Percentiles rank a stretch among this genome's conserved stretches.
These are phyloP conservation scores for Alternaria arborescens DNA, from an alignment of 2,329 filamentous ascomycete species.

Conservation along the genomic window DNA sequence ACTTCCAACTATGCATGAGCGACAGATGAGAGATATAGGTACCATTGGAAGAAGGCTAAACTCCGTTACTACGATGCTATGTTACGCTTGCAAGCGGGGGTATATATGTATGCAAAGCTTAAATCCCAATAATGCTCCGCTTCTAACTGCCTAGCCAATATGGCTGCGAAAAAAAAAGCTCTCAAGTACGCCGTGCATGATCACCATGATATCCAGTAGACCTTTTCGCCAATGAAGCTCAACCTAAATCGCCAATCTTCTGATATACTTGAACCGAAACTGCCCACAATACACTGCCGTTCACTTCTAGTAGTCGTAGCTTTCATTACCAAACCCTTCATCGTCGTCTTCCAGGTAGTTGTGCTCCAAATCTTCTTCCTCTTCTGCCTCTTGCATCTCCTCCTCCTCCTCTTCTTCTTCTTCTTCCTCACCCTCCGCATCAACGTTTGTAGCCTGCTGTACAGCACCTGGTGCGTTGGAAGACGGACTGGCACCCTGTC, in stretches of 20 bases:
- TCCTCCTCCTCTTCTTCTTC: conserved; percentile 28
- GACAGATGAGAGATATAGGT: background rate
- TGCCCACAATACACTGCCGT: background rate
- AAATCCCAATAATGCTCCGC: background rate
- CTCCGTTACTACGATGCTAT: conserved; percentile 19
- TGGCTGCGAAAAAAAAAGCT: background rate
- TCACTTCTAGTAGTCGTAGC: conserved; percentile 32
- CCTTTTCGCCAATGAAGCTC: conserved; percentile 1
- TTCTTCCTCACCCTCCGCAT: conserved; percentile 30
- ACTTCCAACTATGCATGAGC: background rate
- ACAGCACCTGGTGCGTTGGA: conserved; percentile 16
- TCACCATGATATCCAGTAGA: background rate
- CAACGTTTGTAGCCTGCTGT: conserved; percentile 15
- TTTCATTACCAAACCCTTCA: conserved; percentile 54
- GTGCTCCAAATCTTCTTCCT: conserved; percentile 51
- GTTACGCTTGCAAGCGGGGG: conserved; percentile 21
- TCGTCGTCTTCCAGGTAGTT: conserved; percentile 56
- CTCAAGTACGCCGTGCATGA: background rate
- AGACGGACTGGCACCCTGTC: conserved; percentile 31
- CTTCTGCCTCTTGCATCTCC: conserved; percentile 48
- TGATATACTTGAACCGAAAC: background rate
- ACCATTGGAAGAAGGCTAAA: conserved; percentile 5
- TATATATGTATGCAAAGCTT: conserved; percentile 27
- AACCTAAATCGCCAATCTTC: conserved; percentile 3
- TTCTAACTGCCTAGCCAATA: background rate